These are phyloP conservation scores for Pyrenula massariospora DNA, from an alignment of 495 filamentous ascomycete species.

Conservation along the genomic window DNA sequence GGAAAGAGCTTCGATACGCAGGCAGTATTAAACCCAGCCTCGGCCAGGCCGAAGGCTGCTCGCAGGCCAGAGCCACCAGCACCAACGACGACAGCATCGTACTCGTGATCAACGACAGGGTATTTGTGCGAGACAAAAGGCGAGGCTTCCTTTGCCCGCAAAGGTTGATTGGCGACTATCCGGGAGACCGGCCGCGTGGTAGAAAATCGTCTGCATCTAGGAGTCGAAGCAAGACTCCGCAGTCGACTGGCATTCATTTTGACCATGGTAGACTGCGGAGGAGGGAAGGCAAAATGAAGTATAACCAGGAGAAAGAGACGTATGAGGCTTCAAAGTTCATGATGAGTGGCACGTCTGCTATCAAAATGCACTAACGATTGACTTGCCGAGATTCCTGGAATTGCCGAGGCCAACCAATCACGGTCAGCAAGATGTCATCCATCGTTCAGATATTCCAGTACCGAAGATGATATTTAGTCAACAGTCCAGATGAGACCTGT, in stretches of 20 bases:
- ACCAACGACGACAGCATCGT: conserved; percentile 87
- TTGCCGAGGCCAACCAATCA: not conserved
- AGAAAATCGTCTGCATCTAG: conserved; percentile 32
- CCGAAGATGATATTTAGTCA: too few species aligned
- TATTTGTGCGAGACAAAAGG: conserved; percentile 76
- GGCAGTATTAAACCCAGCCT: conserved; percentile 95
- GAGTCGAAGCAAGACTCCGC: conserved; percentile 46
- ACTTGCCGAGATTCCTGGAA: not conserved
- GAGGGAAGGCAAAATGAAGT: too few species aligned
- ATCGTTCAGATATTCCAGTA: too few species aligned
- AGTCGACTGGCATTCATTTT: conserved; percentile 45
- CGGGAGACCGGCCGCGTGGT: conserved; percentile 33
- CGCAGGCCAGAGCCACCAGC: conserved; percentile 90
- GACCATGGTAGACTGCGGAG: not conserved
- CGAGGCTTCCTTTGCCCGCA: conserved; percentile 85
- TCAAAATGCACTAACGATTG: not conserved
- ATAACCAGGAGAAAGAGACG: too few species aligned
- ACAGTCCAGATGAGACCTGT: too few species aligned
- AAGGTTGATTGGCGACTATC: conserved; percentile 71
- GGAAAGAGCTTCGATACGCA: conserved; percentile 98
- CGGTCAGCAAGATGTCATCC: not conserved
- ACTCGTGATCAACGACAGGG: conserved; percentile 77
- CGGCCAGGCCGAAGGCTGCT: conserved; percentile 90
- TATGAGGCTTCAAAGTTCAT: not conserved
- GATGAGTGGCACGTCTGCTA: not conserved